Evolutionary conservation across 225 moss, liverwort and hornwort species (phyloP).

Genomic region (Lunularia cruciata): DNA sequence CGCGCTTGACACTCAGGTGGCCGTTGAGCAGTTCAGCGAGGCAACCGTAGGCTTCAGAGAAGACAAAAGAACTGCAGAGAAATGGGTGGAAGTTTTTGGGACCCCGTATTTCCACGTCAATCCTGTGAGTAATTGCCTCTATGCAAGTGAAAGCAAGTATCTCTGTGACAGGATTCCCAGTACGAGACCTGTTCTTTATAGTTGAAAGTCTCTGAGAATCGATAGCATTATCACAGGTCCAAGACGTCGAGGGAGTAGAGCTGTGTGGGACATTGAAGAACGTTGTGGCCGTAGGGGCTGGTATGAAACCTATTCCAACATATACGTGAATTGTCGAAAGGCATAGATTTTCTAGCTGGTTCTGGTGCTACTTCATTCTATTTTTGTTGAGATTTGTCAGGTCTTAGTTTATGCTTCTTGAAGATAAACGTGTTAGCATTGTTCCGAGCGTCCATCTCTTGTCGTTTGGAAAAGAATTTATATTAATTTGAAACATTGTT

Average conservation of each 20-base stretch:
- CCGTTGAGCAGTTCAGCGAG: slow-evolving; percentile 65
- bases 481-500: neutral
- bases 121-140: too few species aligned
- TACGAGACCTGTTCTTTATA: too few species aligned
- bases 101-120: slow-evolving; percentile 65
- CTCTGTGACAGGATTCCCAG: too few species aligned
- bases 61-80: slow-evolving; percentile 44
- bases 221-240: slow-evolving; percentile 37
- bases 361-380: too few species aligned
- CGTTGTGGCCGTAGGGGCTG: slow-evolving; percentile 73
- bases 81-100: slow-evolving; percentile 61
- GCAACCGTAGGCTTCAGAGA: slow-evolving; percentile 65
- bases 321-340: too few species aligned
- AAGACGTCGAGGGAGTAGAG: slow-evolving; percentile 80
- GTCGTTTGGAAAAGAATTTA: too few species aligned
- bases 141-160: too few species aligned
- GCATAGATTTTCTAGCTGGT: too few species aligned
- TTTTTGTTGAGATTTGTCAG: too few species aligned
- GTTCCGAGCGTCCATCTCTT: too few species aligned
- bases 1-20: slow-evolving; percentile 38
- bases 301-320: slow-evolving; percentile 30
- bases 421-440: too few species aligned
- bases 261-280: slow-evolving; percentile 74
- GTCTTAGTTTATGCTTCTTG: too few species aligned
- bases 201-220: neutral